Base-by-base conservation (phyloP, 169 alveolate genomes). In the Plasmodium gonderi region DNA sequence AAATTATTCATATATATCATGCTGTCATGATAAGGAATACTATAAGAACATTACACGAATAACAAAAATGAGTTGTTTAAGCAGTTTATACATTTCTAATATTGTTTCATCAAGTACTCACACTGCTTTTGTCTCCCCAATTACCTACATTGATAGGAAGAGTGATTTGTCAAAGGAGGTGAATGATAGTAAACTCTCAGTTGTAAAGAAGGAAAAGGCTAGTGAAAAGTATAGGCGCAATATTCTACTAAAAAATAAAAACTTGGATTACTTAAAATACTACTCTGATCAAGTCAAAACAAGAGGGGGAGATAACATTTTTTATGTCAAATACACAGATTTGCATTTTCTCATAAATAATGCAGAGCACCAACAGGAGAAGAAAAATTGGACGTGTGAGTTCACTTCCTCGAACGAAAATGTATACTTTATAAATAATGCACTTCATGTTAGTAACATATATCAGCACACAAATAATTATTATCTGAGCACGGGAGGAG, bases 301-400 rank as follows among this genome's bases (percentile, higher is more conserved):
- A 3, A 51, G 93, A 60, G 93, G 93, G 33, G 93, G 93, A 42
- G 93, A 87, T 20, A 87, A 87, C 49, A 40, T 87, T 12, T 87
- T 33, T 75, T 87, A 87, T 67, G 79, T 87, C 12, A 87, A 87
- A 54, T 87, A 75, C 33, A 65, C 80, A 4, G 93, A 87, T 44
- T 78, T 87, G 31, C 38, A 80, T 45, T 7, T 75, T 54, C 45
- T 14, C 8, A 29, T n/a, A 36, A 74, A 36, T 54, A 31, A n/a
- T n/a, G 60, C 17, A 47, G 49, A 38, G 54, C 45, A 23, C 11
- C 29, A n/a, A 11, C 2, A 4, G 42, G 47, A 17, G 29, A 33
- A 3, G 40, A 17, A 42, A 23, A 31, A 23, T 23, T 60, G 36
- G 40, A 20, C n/a, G n/a, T 12, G 36, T 17, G 17, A 17, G 72